Percentiles rank a stretch among this genome's conserved stretches.
phyloP scores from a whole-genome alignment of 352 stramenopile genomes.

The Lagenidium sp. region DNA sequence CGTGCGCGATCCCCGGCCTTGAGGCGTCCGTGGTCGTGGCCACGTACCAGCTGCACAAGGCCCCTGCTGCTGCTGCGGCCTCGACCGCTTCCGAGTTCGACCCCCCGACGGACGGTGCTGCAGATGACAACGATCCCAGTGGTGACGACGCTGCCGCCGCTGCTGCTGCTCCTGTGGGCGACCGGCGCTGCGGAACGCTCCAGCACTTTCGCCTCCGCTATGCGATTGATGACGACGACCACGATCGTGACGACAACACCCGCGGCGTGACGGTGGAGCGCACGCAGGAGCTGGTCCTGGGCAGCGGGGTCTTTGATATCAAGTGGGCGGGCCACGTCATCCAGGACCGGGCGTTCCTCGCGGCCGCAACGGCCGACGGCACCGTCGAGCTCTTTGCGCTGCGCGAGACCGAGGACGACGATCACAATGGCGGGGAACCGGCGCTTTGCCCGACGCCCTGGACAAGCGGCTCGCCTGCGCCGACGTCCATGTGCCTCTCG shows the following conservation, averaged over 20 bases:
- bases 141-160: constrained; percentile 1
- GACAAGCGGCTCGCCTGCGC: background rate
- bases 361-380: constrained; percentile 47
- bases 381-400: constrained; percentile 61
- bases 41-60: constrained; percentile 81
- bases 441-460: too few species aligned
- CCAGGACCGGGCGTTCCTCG: constrained; percentile 43
- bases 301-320: constrained; percentile 77
- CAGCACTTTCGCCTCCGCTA: constrained; percentile 48
- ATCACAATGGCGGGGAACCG: too few species aligned
- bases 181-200: constrained; percentile 55
- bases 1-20: constrained; percentile 49
- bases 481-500: constrained; percentile 72
- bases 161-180: background rate
- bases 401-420: background rate
- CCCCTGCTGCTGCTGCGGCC: too few species aligned
- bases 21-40: constrained; percentile 60
- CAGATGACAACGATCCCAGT: background rate
- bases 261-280: constrained; percentile 38
- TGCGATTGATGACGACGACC: constrained; percentile 9
- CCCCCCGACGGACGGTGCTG: too few species aligned
- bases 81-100: too few species aligned
- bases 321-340: constrained; percentile 63
- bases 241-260: constrained; percentile 20
- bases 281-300: constrained; percentile 26